phyloP scores from a whole-genome alignment of 2,329 filamentous ascomycete genomes.

The Calonectria leucothoes region DNA sequence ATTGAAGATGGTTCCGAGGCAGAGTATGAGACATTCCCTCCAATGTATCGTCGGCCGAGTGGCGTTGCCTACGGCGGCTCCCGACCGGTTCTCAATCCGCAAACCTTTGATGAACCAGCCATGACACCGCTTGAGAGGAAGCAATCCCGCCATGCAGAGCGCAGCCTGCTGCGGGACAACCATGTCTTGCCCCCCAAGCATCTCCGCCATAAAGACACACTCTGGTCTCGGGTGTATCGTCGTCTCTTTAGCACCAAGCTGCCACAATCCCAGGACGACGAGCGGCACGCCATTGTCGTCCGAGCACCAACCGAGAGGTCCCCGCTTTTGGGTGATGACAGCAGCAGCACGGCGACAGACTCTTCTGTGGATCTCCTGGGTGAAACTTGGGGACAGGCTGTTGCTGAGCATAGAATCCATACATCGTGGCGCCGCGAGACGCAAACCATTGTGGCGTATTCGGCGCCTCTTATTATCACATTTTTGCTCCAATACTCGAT shows the following conservation, averaged over 20 bases:
- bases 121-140: slow-evolving; percentile 67
- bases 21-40: slow-evolving; percentile 56
- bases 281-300: slow-evolving; percentile 47
- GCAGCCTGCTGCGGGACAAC: slow-evolving; percentile 73
- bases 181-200: slow-evolving; percentile 74
- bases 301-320: slow-evolving; percentile 56
- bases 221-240: slow-evolving; percentile 57
- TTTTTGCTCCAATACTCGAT: slow-evolving; percentile 87
- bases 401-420: slow-evolving; percentile 81
- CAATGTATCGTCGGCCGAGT: slow-evolving; percentile 79
- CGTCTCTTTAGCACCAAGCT: slow-evolving; percentile 69
- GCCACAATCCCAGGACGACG: slow-evolving; percentile 47
- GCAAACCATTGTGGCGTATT: slow-evolving; percentile 81
- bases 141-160: slow-evolving; percentile 68
- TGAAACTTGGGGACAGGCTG: slow-evolving; percentile 86
- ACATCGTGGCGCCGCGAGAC: slow-evolving; percentile 93
- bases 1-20: slow-evolving; percentile 46
- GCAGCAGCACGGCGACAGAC: slow-evolving; percentile 49
- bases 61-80: slow-evolving; percentile 80
- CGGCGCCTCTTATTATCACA: slow-evolving; percentile 75
- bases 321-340: slow-evolving; percentile 53
- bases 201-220: slow-evolving; percentile 46
- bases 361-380: slow-evolving; percentile 69
- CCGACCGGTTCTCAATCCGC: slow-evolving; percentile 75
- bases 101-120: slow-evolving; percentile 56